These are phyloP conservation scores for Rugiboletus extremiorientalis DNA, from an alignment of 1,284 basidiomycete genomes.

Conservation along the genomic window DNA sequence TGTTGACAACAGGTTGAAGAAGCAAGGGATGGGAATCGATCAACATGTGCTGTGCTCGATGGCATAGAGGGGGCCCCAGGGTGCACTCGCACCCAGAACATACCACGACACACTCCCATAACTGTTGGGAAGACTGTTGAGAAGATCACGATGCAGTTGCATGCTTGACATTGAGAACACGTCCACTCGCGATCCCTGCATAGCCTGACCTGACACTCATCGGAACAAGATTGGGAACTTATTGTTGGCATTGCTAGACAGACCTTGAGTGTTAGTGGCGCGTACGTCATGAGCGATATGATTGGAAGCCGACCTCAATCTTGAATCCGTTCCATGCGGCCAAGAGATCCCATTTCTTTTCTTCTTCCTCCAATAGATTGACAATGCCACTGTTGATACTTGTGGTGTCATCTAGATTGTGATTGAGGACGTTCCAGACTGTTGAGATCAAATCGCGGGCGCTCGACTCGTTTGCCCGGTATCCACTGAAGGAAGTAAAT, in stretches of 20 bases:
- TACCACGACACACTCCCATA: constrained; percentile 79
- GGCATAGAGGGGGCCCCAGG: constrained; percentile 20
- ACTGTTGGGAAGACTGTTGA: constrained; percentile 58
- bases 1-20: constrained; percentile 22
- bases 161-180: constrained; percentile 82
- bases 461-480: constrained; percentile 74
- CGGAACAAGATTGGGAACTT: constrained; percentile 77
- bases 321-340: constrained; percentile 83
- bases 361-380: constrained; percentile 81
- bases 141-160: constrained; percentile 60
- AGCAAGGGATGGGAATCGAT: constrained; percentile 49
- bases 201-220: constrained; percentile 62
- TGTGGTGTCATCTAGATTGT: constrained; percentile 73
- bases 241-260: constrained; percentile 74
- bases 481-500: too few species aligned
- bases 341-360: constrained; percentile 78
- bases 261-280: background rate
- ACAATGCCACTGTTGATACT: constrained; percentile 79
- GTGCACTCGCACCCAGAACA: constrained; percentile 14
- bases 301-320: constrained; percentile 57
- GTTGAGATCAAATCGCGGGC: constrained; percentile 87
- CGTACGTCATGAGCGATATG: background rate
- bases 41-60: constrained; percentile 20
- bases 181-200: constrained; percentile 76
- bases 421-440: constrained; percentile 82